A percentile compares a stretch with the other conserved stretches of the same genome.
Evolutionary conservation across 768 basidiomycete genomes (phyloP).

Genomic region (Lentinula guzmanii): DNA sequence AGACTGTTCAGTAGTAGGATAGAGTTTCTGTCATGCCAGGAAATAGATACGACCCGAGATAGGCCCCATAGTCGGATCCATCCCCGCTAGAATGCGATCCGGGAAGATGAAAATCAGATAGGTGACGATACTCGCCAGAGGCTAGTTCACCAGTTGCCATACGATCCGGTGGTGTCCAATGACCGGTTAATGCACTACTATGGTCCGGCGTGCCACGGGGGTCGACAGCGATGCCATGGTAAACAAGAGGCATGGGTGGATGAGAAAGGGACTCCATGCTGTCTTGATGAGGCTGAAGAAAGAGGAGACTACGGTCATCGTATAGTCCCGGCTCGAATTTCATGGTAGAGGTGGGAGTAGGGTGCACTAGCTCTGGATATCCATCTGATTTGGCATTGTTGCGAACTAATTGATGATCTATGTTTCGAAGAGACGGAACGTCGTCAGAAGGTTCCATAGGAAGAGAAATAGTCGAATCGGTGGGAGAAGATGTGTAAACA

Average conservation of each 20-base stretch:
- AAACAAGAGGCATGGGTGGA: neutral
- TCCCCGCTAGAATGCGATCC: neutral
- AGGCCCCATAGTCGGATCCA: neutral
- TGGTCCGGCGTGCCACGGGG: neutral
- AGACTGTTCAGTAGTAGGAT: neutral
- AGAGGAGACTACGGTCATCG: constrained; percentile 2
- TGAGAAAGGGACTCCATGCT: neutral
- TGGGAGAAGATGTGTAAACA: constrained; percentile 36
- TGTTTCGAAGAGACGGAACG: constrained; percentile 21
- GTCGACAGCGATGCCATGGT: neutral
- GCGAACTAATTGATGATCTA: constrained; percentile 10
- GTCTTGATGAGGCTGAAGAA: neutral
- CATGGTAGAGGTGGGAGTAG: neutral
- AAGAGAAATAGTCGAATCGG: constrained; percentile 25
- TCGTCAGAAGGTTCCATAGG: constrained; percentile 20
- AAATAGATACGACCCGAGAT: neutral
- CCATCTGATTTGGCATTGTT: neutral
- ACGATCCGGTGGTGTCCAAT: neutral
- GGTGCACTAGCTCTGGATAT: constrained; percentile 2
- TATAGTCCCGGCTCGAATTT: constrained; percentile 1
- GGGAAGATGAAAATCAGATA: neutral
- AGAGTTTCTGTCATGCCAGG: neutral
- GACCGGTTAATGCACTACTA: neutral
- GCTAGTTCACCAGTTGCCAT: neutral
- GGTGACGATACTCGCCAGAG: neutral